Conservation (phyloP, 1,284 basidiomycete genomes). For the Porphyrellus sp. region DNA sequence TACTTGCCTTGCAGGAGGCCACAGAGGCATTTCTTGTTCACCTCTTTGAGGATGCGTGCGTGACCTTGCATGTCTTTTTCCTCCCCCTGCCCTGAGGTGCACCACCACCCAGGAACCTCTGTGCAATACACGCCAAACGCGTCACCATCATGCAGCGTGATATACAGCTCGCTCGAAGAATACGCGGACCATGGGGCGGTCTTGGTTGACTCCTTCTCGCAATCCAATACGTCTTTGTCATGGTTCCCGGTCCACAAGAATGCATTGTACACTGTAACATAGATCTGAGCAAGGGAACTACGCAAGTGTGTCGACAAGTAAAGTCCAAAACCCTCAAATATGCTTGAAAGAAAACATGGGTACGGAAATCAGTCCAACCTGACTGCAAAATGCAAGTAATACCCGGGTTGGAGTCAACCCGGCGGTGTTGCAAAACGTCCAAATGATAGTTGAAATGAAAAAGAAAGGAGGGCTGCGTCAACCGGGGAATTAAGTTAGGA, state of each 20-base stretch:
- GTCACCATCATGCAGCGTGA: constrained; percentile 98
- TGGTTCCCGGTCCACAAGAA: constrained; percentile 12
- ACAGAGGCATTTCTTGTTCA: constrained; percentile 93
- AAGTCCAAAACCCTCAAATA: constrained; percentile 12
- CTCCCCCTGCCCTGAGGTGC: constrained; percentile 4
- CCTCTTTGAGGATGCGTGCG: constrained; percentile 94
- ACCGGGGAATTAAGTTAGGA: constrained; percentile 20
- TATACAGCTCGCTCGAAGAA: constrained; percentile 92
- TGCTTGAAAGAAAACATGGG: constrained; percentile 10
- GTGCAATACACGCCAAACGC: constrained; percentile 96
- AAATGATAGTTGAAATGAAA: constrained; percentile 10
- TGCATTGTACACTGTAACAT: constrained; percentile 30
- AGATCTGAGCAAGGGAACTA: constrained; percentile 17
- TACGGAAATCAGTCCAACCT: constrained; percentile 17
- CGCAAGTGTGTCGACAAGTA: constrained; percentile 12
- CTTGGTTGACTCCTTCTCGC: constrained; percentile 35
- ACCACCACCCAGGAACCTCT: constrained; percentile 66
- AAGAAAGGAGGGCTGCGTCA: constrained; percentile 6
- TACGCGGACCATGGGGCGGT: constrained; percentile 81
- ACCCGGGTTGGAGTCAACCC: constrained; percentile 6
- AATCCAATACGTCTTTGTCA: neutral
- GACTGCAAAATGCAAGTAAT: constrained; percentile 15
- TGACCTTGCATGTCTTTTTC: constrained; percentile 24
- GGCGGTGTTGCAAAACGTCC: constrained; percentile 21
- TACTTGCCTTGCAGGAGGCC: constrained; percentile 90